Evolutionary conservation across 805 yeast genomes (phyloP), one percentile per base, ranked within the genome.

Genomic region (Groenewaldozyma salmanticensis): DNA sequence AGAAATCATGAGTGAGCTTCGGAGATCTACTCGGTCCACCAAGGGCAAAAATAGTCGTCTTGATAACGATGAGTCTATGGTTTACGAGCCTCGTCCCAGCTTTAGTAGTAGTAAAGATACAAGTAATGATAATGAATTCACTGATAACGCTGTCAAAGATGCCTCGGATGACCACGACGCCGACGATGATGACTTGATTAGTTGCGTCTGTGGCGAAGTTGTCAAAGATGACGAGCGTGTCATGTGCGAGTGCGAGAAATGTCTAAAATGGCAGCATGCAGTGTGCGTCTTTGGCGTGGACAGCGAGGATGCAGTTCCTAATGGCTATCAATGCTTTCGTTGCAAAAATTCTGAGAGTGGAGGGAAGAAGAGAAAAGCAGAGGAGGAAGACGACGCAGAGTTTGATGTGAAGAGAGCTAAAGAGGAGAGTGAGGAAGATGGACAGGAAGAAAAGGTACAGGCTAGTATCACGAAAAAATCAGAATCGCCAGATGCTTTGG

Each of bases 251-350:
- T 80, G 88, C 59, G 84, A 76, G 37, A 53, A 59, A 27, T 80
- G 88, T 55, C 54, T 65, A 38, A 69, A 77, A 3, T 80, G 86
- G 86, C 88, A 80, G 57, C 88, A 80, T 53, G 70, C 76, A 13
- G 60, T 53, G 42, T 80, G 88, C 54, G 68, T 77, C 67, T 68
- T 77, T 34, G 75, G 68, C 35, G 55, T 62, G 5, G 58, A 62
- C 16, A 61, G 58, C 42, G 60, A 53, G 38, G 57, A 54, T 31
- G 60, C 59, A 35, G 65, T 77, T 3, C 83, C 84, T 0, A 67
- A 73, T 13, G 51, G 62, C 21, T 79, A 80, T 55, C 40, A 51
- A 19, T 80, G 87, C 57, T 65, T 68, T 47, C 59, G 64, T 20
- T 79, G 86, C 54, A 64, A 20, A 19, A 27, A 16, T 13, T 6